These are phyloP conservation scores for Arachis hypogaea DNA, from an alignment of 306 rosid genomes.

Conservation along the genomic window DNA sequence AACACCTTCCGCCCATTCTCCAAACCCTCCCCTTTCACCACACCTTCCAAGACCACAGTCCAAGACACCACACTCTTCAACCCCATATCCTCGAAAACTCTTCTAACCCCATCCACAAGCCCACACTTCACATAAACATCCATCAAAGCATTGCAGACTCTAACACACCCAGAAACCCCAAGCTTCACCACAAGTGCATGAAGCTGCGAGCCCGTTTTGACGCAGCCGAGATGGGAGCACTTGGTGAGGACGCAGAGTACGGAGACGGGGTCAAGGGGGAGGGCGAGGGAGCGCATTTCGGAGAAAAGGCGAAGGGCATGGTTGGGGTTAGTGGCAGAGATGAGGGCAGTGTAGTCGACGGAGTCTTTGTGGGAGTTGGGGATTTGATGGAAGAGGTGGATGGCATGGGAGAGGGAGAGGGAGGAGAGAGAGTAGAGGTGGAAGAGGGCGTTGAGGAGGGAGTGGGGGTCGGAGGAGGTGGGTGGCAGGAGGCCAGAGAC, in stretches of 20 bases:
- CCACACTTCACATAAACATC: conserved; percentile 74
- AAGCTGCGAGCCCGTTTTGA: conserved; percentile 46
- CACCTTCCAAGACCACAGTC: conserved; percentile 73
- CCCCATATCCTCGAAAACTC: conserved; percentile 60
- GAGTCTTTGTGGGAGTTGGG: conserved; percentile 66
- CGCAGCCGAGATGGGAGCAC: conserved; percentile 53
- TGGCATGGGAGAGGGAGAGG: conserved; percentile 42
- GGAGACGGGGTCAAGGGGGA: conserved; percentile 54
- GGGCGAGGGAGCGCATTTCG: conserved; percentile 51
- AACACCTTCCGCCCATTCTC: conserved; percentile 62
- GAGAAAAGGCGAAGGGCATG: conserved; percentile 51
- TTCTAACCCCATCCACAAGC: conserved; percentile 50
- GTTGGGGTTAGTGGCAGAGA: conserved; percentile 50
- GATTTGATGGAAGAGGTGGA: conserved; percentile 59
- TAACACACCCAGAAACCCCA: conserved; percentile 49
- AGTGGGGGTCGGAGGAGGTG: conserved; percentile 45
- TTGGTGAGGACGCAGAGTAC: conserved; percentile 50
- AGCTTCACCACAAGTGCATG: conserved; percentile 53
- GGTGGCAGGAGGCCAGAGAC: conserved; percentile 51
- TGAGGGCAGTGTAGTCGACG: conserved; percentile 69
- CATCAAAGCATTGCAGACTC: conserved; percentile 65
- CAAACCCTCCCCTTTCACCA: conserved; percentile 64
- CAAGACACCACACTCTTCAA: conserved; percentile 69
- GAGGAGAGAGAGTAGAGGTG: conserved; percentile 47
- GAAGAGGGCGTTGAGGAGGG: conserved; percentile 66